A percentile compares a stretch with the other conserved stretches of the same genome.
Conservation (phyloP, 176 grass and related monocot species). For the Melocanna baccifera region DNA sequence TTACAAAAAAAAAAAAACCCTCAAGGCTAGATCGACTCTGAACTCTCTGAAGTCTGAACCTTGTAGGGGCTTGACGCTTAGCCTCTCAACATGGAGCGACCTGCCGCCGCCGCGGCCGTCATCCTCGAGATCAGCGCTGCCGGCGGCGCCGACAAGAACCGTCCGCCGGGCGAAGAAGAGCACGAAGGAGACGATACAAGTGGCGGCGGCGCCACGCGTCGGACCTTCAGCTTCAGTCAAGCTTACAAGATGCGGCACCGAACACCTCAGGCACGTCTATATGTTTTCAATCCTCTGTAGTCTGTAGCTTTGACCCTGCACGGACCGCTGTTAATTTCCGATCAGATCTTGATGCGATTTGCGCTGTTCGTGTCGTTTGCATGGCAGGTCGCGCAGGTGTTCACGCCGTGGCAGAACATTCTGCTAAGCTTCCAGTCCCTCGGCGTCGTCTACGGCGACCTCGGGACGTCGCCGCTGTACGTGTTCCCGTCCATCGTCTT, state of each 20-base stretch:
- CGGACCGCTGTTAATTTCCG: no score
- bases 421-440: conserved; percentile 58
- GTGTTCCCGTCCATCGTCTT: conserved; percentile 65
- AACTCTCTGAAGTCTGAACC: not conserved
- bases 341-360: not conserved
- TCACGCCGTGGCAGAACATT: conserved; percentile 37
- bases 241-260: conserved; percentile 49
- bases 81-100: not conserved
- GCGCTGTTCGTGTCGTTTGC: not conserved
- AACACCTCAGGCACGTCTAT: not conserved
- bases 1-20: not conserved
- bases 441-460: conserved; percentile 62
- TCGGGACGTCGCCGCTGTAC: conserved; percentile 66
- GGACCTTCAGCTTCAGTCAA: conserved; percentile 35
- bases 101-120: not conserved
- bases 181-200: not conserved
- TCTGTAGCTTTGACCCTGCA: not conserved
- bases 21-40: not conserved
- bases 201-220: not conserved
- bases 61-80: not conserved
- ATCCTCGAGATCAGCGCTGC: not conserved
- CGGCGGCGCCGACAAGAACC: not conserved
- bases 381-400: conserved; percentile 22
- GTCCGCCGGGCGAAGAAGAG: not conserved
- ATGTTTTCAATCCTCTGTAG: not conserved